These are phyloP conservation scores for Ailanthus altissimus DNA, from an alignment of 345 rosid genomes.

Conservation along the genomic window DNA sequence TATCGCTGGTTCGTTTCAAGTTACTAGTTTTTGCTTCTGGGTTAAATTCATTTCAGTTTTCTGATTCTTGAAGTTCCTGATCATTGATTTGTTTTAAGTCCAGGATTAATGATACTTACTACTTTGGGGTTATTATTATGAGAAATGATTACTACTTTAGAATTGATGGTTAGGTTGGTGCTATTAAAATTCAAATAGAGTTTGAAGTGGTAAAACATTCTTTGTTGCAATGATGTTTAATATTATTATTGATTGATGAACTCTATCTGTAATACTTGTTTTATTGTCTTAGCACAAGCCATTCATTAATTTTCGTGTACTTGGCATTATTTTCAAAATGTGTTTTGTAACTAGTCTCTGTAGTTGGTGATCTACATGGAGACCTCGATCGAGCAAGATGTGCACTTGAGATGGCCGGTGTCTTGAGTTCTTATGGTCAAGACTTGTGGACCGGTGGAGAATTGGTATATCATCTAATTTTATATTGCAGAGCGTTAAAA, in stretches of 20 bases:
- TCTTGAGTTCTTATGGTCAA: conserved; percentile 69
- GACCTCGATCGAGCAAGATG: conserved; percentile 75
- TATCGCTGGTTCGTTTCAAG: conserved; percentile 59
- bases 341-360: conserved; percentile 2
- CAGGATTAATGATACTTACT: not conserved
- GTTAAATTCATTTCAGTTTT: not conserved
- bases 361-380: conserved; percentile 93
- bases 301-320: not conserved
- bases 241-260: not conserved
- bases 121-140: not conserved
- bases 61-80: not conserved
- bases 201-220: not conserved
- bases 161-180: not conserved
- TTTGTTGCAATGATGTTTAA: not conserved
- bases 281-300: not conserved
- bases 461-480: conserved; percentile 42
- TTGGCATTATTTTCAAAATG: not conserved
- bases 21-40: not conserved
- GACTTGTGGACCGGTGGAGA: conserved; percentile 84
- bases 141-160: not conserved
- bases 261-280: not conserved
- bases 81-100: not conserved
- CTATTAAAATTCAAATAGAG: not conserved
- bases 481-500: not conserved
- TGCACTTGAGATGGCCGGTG: conserved; percentile 82